Percentiles rank a stretch among this genome's conserved stretches.
Evolutionary conservation across 2,329 filamentous ascomycete genomes (phyloP).

Genomic region (Exophiala sp.): DNA sequence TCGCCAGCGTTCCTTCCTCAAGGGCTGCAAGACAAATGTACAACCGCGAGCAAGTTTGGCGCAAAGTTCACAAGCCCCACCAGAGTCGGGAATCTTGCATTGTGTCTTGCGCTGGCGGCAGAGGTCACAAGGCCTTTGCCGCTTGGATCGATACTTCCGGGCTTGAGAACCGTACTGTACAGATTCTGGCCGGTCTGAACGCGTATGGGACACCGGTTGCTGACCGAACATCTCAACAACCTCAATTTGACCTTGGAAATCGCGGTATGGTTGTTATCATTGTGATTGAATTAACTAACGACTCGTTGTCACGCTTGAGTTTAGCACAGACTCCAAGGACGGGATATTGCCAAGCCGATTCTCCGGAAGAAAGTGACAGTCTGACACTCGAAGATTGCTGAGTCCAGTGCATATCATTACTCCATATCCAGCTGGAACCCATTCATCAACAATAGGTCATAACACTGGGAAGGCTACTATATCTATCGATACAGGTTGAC

Average conservation of each 20-base stretch:
- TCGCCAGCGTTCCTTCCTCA: constrained; percentile 4
- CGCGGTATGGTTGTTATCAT: neutral
- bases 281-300: constrained; percentile 3
- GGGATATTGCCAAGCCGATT: neutral
- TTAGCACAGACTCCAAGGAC: neutral
- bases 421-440: no score
- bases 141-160: constrained; percentile 13
- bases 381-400: no score
- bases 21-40: constrained; percentile 14
- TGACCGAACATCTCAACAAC: neutral
- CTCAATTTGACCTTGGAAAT: no score
- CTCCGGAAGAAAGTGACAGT: no score
- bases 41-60: constrained; percentile 7
- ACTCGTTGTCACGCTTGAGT: constrained; percentile 5
- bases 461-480: no score
- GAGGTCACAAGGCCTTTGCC: constrained; percentile 10
- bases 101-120: constrained; percentile 10
- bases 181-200: constrained; percentile 4
- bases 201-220: neutral
- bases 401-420: no score
- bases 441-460: no score
- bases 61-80: constrained; percentile 12
- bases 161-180: constrained; percentile 6
- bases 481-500: no score
- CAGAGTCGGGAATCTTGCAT: constrained; percentile 10